Evolutionary conservation across 2,329 filamentous ascomycete genomes (phyloP), one percentile per base, ranked within the genome.

Genomic region (Clonostachys byssicola): DNA sequence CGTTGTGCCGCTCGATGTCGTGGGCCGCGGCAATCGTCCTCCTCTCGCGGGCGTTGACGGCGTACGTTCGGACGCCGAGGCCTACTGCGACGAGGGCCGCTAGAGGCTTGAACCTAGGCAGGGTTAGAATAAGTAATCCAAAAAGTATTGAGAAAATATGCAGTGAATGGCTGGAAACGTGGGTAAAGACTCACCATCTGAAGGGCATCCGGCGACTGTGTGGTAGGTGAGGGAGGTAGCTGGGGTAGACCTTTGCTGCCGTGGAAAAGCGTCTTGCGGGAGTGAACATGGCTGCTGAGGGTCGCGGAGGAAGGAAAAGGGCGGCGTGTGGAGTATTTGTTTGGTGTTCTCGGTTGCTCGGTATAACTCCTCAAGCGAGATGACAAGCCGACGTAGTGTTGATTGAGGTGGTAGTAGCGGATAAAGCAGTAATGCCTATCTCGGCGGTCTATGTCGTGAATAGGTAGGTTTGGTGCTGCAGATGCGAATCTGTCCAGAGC

Each of bases 41-140:
- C 36, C 58, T 60, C 46, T 57, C 52, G 47, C 57, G 51, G 38
- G 54, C 49, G 45, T 50, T 54, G 42, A 65, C 57, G 20, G 63
- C 48, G 45, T 62, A 69, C 13, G 56, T 46, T 43, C 67, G 68
- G 48, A 58, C 57, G 36, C 62, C 65, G 51, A 63, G 66, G 46
- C 63, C 66, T 42, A 61, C 56, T 40, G 58, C 59, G n/a, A 59
- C 51, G 48, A 66, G 51, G 44, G 58, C 61, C 34, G 56, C 55
- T 44, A 63, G 55, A 42, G 63, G 57, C 46, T 65, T 63, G 20
- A 62, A 45, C 58, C 65, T 69, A 49, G 49, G 44, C 49, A 7
- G 36, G 12, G 9, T 34, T 42, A 34, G 18, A 13, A 17, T 42
- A 3, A 16, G 5, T 39, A n/a, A 14, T 35, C 4, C 13, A 12